These are phyloP conservation scores for Zasmidium angulare DNA, from an alignment of 2,329 filamentous ascomycete species.

Conservation along the genomic window DNA sequence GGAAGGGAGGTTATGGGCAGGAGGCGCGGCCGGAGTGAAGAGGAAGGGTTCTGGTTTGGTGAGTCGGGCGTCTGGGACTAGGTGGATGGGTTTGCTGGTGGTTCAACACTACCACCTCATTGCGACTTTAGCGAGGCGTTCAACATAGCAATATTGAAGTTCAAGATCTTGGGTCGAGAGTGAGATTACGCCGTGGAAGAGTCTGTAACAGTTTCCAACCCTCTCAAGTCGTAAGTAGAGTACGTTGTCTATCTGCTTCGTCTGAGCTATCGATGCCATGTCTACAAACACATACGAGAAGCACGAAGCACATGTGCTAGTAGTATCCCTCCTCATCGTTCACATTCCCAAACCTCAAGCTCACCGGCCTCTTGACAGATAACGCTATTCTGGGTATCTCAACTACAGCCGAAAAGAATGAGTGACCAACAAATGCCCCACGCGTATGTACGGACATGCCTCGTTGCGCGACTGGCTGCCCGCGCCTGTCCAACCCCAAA, in stretches of 20 bases:
- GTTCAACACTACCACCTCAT: not conserved
- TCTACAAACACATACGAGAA: no score
- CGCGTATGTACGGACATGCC: not conserved
- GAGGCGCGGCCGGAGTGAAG: slow-evolving; percentile 45
- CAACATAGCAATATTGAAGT: slow-evolving; percentile 2
- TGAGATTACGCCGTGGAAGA: no score
- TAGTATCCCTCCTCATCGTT: not conserved
- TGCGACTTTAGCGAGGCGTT: slow-evolving; percentile 8
- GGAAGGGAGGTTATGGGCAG: slow-evolving; percentile 63
- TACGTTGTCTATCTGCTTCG: no score
- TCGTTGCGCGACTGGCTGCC: not conserved
- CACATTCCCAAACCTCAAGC: not conserved
- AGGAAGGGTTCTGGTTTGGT: no score
- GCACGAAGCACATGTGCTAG: no score
- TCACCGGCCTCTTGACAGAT: not conserved
- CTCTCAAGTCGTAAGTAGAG: no score
- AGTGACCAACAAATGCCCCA: not conserved
- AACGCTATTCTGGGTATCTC: slow-evolving; percentile 4
- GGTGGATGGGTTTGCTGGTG: not conserved
- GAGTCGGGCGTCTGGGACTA: no score
- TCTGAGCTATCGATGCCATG: no score
- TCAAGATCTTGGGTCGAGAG: not conserved
- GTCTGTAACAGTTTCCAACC: no score
- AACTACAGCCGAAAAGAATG: not conserved
- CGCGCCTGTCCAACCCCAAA: not conserved